phyloP scores from a whole-genome alignment of 352 stramenopile species.

The Pseudoperonospora humuli region DNA sequence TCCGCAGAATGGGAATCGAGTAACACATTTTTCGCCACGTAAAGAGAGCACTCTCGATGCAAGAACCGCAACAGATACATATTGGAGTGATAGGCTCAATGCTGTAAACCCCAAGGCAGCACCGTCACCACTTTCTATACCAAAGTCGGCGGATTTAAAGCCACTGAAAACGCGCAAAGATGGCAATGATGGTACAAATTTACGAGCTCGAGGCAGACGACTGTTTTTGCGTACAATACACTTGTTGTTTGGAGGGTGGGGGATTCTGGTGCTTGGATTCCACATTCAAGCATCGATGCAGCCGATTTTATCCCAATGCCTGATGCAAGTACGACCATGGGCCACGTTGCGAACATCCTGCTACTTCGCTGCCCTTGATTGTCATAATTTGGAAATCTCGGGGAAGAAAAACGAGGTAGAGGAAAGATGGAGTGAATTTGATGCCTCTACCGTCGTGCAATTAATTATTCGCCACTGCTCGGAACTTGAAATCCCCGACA shows the following conservation, averaged over 20 bases:
- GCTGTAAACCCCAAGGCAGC: too few species aligned
- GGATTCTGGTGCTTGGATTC: constrained; percentile 7
- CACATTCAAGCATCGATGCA: constrained; percentile 10
- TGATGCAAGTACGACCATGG: constrained; percentile 24
- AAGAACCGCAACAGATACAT: too few species aligned
- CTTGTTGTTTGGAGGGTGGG: constrained; percentile 10
- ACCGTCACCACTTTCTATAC: too few species aligned
- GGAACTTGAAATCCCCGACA: constrained; percentile 9
- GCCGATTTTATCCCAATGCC: constrained; percentile 8
- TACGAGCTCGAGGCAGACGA: neutral
- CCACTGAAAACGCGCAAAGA: too few species aligned
- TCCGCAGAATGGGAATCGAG: too few species aligned
- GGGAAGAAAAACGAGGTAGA: constrained; percentile 11
- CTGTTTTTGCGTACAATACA: neutral
- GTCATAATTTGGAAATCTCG: constrained; percentile 4
- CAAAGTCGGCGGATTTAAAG: too few species aligned
- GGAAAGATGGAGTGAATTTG: constrained; percentile 14
- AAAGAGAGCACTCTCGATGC: too few species aligned
- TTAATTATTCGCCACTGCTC: constrained; percentile 27
- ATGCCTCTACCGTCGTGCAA: constrained; percentile 14
- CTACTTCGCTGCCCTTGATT: constrained; percentile 27
- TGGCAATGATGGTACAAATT: neutral
- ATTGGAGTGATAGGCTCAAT: too few species aligned
- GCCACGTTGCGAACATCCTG: constrained; percentile 14
- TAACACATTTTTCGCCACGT: too few species aligned